These are phyloP conservation scores for Elongisporangium anandrum DNA, from an alignment of 352 stramenopile species.

Conservation along the genomic window DNA sequence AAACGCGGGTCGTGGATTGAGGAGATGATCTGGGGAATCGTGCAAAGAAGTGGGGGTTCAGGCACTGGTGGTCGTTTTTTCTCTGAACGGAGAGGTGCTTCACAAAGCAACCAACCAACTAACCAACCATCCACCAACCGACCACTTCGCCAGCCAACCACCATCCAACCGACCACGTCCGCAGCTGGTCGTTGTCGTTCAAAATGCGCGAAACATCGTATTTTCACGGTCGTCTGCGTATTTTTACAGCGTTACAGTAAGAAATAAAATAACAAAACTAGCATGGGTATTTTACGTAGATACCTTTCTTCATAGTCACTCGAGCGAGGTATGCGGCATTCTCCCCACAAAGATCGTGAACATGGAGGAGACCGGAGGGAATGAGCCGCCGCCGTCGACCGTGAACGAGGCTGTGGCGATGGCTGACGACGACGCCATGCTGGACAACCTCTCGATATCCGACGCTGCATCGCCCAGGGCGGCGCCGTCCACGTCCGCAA, in stretches of 20 bases:
- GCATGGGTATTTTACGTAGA: background rate
- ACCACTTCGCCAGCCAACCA: background rate
- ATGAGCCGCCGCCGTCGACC: background rate
- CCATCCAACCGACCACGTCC: background rate
- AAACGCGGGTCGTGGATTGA: background rate
- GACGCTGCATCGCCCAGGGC: background rate
- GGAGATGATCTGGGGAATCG: background rate
- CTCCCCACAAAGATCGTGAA: background rate
- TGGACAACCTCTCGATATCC: background rate
- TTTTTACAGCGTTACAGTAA: background rate
- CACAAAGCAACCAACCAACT: no score
- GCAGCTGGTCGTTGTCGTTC: background rate
- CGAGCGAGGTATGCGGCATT: background rate
- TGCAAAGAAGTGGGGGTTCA: background rate
- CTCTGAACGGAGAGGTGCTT: background rate
- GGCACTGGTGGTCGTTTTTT: background rate
- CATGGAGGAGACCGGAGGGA: background rate
- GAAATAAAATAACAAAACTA: background rate
- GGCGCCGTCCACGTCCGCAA: background rate
- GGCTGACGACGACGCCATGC: background rate
- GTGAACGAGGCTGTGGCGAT: background rate
- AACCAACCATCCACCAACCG: background rate
- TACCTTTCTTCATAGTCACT: background rate
- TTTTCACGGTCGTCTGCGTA: background rate
- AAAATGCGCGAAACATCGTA: background rate